Base-by-base conservation (phyloP, 495 filamentous ascomycete genomes). In the Astrothelium subdiscretum region DNA sequence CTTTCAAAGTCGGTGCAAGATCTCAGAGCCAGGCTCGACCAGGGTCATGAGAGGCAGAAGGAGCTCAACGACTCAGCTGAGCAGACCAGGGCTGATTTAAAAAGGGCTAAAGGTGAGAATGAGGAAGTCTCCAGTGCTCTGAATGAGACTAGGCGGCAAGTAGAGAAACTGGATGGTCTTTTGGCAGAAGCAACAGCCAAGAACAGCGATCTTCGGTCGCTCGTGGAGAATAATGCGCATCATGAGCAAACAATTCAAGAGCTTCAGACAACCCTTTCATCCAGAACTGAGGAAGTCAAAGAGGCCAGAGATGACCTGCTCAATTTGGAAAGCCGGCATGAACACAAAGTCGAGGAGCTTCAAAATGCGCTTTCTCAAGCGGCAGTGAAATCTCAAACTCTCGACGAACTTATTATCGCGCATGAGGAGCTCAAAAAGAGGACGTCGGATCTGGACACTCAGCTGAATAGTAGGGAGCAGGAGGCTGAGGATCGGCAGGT, bases 91-190 rank as follows among this genome's bases (percentile, higher is more conserved):
- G 31, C 32, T 26, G 61, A 63, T 20, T 44, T 63, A n/a, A 20
- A 58, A 12, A 20, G 31, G 20, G 27, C 26, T 31, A 18, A 26
- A 5, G 15, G 5, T 3, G 52, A 58, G 15, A 24, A 58, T 2
- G 31, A 59, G 12, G 58, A 31, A 15, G 27, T 26, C 11, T 44
- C 22, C 15, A 18, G n/a, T 32, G 61, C 57, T 26, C 32, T 59
- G 2, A n/a, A 32, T 13, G 61, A 54, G 5, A 29, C 48, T 2
- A 29, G 20, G 24, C 20, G 22, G 2, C 52, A 59, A 18, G 20
- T 58, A 38, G 61, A 63, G 18, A 13, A 59, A 27, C 61, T 59
- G 1, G 48, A 31, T n/a, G n/a, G 27, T 18, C 61, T 63, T n/a
- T 29, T 63, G 13, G 32, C 57, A 40, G 48, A 63, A 29, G 57